Percentiles rank a stretch among this genome's conserved stretches.
phyloP scores from a whole-genome alignment of 768 basidiomycete genomes.

The Rhodocollybia butyracea region DNA sequence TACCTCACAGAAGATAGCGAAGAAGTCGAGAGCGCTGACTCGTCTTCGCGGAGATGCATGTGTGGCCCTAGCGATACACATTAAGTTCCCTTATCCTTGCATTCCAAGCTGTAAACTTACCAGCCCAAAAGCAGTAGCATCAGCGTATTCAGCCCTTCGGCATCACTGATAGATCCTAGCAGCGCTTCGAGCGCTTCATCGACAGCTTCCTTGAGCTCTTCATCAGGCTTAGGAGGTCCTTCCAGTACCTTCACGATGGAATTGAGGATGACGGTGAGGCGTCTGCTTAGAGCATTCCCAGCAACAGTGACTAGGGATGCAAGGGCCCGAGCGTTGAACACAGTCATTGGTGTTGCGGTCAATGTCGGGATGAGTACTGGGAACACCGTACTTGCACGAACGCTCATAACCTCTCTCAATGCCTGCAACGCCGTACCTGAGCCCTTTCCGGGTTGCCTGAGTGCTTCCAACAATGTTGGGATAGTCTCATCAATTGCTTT shows the following conservation, averaged over 20 bases:
- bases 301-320: conserved; percentile 92
- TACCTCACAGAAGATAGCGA: conserved; percentile 80
- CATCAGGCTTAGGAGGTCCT: conserved; percentile 46
- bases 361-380: conserved; percentile 94
- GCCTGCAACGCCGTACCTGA: conserved; percentile 97
- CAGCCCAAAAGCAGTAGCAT: conserved; percentile 90
- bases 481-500: conserved; percentile 96
- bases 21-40: conserved; percentile 74
- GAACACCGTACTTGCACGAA: conserved; percentile 94
- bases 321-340: conserved; percentile 92
- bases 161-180: conserved; percentile 75
- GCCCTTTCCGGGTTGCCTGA: conserved; percentile 87
- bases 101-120: conserved; percentile 37
- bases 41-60: conserved; percentile 66
- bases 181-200: conserved; percentile 74
- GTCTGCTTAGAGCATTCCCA: conserved; percentile 82
- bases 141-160: conserved; percentile 84
- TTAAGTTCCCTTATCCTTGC: background rate
- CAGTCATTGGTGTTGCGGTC: conserved; percentile 85
- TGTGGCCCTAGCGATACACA: conserved; percentile 65
- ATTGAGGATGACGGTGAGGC: conserved; percentile 73
- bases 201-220: conserved; percentile 68
- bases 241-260: conserved; percentile 80
- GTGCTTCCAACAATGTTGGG: conserved; percentile 89
- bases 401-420: conserved; percentile 90